phyloP scores from a whole-genome alignment of 306 rosid species.

The Sicyos baderoa region DNA sequence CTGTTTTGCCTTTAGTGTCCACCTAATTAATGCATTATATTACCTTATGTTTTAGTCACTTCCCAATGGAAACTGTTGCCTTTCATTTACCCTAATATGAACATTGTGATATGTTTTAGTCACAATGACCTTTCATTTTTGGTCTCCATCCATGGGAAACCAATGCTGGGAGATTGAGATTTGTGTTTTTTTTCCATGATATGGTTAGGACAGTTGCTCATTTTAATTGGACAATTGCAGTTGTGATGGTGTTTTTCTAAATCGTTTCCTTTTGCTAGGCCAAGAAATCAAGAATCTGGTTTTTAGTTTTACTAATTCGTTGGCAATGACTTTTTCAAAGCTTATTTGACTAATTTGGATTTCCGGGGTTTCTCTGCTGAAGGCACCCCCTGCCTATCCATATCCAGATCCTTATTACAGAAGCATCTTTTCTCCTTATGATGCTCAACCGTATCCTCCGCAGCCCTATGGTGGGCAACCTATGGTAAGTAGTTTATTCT shows the following conservation, averaged over 20 bases:
- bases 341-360: conserved; percentile 23
- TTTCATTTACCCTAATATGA: conserved; percentile 1
- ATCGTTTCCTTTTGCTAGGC: not conserved
- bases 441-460: conserved; percentile 65
- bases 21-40: not conserved
- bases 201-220: not conserved
- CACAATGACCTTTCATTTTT: not conserved
- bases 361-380: conserved; percentile 27
- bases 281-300: not conserved
- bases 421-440: conserved; percentile 92
- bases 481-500: conserved; percentile 40
- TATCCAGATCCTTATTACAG: conserved; percentile 92
- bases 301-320: not conserved
- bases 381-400: conserved; percentile 76
- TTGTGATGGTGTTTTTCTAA: not conserved
- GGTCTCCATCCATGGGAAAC: not conserved
- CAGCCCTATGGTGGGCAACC: conserved; percentile 85
- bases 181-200: not conserved
- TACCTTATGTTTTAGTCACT: not conserved
- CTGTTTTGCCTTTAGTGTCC: conserved; percentile 3
- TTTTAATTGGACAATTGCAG: conserved; percentile 1
- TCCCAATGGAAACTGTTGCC: not conserved
- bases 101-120: not conserved
- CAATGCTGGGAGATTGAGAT: not conserved
- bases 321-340: conserved; percentile 2